Percentiles rank a stretch among this genome's conserved stretches.
phyloP scores from a whole-genome alignment of 768 basidiomycete genomes.

The Artomyces pyxidatus region DNA sequence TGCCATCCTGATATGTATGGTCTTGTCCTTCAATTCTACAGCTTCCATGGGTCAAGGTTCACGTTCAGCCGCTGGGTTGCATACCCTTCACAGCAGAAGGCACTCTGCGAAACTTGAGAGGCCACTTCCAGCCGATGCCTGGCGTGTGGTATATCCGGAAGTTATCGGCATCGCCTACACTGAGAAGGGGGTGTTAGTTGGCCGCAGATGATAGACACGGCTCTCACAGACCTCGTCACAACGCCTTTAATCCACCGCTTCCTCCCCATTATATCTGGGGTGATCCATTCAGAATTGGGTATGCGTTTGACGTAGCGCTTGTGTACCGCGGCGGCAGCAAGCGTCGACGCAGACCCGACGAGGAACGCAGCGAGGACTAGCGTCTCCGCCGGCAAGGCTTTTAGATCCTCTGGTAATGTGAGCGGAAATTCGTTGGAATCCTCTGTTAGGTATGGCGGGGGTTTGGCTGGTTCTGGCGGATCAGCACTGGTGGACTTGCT shows the following conservation, averaged over 20 bases:
- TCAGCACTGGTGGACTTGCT: too few species aligned
- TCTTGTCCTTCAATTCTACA: slow-evolving; percentile 68
- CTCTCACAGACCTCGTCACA: slow-evolving; percentile 59
- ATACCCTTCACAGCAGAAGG: slow-evolving; percentile 54
- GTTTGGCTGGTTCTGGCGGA: too few species aligned
- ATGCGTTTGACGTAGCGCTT: slow-evolving; percentile 52
- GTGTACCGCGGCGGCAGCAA: slow-evolving; percentile 33
- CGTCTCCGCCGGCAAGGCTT: background rate
- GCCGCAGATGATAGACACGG: background rate
- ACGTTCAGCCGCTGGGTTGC: background rate
- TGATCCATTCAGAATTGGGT: slow-evolving; percentile 60
- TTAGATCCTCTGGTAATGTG: background rate
- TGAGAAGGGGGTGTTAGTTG: slow-evolving; percentile 20
- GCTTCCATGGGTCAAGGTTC: background rate
- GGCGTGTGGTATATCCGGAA: slow-evolving; percentile 87
- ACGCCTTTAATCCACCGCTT: slow-evolving; percentile 69
- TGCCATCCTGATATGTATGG: slow-evolving; percentile 81
- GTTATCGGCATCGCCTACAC: slow-evolving; percentile 84
- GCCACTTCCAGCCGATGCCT: slow-evolving; percentile 64
- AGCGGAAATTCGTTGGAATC: too few species aligned
- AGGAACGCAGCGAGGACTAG: slow-evolving; percentile 23
- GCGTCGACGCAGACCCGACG: slow-evolving; percentile 17
- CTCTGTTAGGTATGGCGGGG: too few species aligned
- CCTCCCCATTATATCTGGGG: slow-evolving; percentile 47
- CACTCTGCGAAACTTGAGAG: slow-evolving; percentile 57